Evolutionary conservation across 2,329 filamentous ascomycete genomes (phyloP).

Genomic region (Aspergillus tanneri): DNA sequence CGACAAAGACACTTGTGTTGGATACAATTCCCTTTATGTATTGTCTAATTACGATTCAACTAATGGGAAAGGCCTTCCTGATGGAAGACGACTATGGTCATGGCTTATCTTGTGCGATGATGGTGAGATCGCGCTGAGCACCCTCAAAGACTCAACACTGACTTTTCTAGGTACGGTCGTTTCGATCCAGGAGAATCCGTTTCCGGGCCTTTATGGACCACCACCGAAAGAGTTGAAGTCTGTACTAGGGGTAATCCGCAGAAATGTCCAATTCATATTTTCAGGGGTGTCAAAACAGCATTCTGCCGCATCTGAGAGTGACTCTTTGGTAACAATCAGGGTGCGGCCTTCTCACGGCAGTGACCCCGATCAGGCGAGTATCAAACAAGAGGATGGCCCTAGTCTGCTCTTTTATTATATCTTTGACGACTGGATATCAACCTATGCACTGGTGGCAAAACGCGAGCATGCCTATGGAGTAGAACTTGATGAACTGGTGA

Average conservation of each 20-base stretch:
- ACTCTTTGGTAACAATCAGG: constrained; percentile 51
- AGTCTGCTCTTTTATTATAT: constrained; percentile 66
- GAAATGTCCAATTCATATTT: constrained; percentile 62
- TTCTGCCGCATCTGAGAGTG: constrained; percentile 46
- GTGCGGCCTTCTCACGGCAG: constrained; percentile 40
- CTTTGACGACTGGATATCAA: constrained; percentile 66
- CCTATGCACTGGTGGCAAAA: constrained; percentile 59
- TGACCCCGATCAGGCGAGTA: constrained; percentile 35
- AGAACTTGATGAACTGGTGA: constrained; percentile 52
- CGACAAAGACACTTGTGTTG: constrained; percentile 62
- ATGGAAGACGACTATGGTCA: constrained; percentile 62
- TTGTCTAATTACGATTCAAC: constrained; percentile 48
- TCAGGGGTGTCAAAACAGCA: constrained; percentile 59
- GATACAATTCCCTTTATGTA: constrained; percentile 60
- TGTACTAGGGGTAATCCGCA: constrained; percentile 44
- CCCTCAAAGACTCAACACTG: constrained; percentile 1
- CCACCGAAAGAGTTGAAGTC: constrained; percentile 27
- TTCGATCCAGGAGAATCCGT: constrained; percentile 64
- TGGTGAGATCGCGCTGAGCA: constrained; percentile 39
- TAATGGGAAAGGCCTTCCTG: constrained; percentile 40
- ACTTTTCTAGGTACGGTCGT: constrained; percentile 60
- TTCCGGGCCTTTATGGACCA: constrained; percentile 47
- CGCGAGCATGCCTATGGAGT: constrained; percentile 53
- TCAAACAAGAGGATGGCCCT: constrained; percentile 52
- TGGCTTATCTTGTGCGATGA: constrained; percentile 71